phyloP scores from a whole-genome alignment of 805 yeast species.

The Barnettozyma wickerhamii region DNA sequence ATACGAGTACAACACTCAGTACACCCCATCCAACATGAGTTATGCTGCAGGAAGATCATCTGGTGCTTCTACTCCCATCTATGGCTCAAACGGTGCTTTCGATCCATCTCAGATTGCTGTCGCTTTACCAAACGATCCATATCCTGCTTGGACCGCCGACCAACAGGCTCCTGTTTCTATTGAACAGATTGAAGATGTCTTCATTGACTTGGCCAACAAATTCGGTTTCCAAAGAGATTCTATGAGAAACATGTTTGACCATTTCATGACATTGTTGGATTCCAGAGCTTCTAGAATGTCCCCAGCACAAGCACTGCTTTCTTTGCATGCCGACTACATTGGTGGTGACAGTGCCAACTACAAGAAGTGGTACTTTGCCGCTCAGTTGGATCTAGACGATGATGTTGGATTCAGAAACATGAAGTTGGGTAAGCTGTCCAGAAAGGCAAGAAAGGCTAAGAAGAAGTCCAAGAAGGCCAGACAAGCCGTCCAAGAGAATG shows the following conservation, averaged over 20 bases:
- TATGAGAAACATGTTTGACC: conserved; percentile 88
- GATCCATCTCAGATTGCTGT: conserved; percentile 60
- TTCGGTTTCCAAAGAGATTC: conserved; percentile 92
- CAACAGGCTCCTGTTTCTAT: conserved; percentile 82
- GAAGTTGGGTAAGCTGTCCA: conserved; percentile 69
- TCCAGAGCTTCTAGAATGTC: conserved; percentile 87
- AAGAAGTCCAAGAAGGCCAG: conserved; percentile 77
- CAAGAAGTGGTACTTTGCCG: conserved; percentile 86
- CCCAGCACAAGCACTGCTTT: conserved; percentile 79
- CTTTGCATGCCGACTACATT: conserved; percentile 81
- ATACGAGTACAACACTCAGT: conserved; percentile 61
- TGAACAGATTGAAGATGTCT: conserved; percentile 83
- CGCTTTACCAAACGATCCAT: conserved; percentile 85
- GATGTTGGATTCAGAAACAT: conserved; percentile 79
- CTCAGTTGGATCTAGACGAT: conserved; percentile 83
- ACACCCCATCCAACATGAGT: conserved; percentile 83
- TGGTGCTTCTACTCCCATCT: conserved; percentile 93
- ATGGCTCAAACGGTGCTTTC: conserved; percentile 57
- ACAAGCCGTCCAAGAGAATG: conserved; percentile 64
- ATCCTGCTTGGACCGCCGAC: conserved; percentile 99
- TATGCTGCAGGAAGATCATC: conserved; percentile 83
- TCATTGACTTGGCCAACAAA: conserved; percentile 76
- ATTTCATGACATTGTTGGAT: conserved; percentile 79
- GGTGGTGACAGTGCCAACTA: conserved; percentile 86
- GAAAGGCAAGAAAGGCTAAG: conserved; percentile 76